Conservation (phyloP, 306 rosid species). For the Cucumis hystrix region DNA sequence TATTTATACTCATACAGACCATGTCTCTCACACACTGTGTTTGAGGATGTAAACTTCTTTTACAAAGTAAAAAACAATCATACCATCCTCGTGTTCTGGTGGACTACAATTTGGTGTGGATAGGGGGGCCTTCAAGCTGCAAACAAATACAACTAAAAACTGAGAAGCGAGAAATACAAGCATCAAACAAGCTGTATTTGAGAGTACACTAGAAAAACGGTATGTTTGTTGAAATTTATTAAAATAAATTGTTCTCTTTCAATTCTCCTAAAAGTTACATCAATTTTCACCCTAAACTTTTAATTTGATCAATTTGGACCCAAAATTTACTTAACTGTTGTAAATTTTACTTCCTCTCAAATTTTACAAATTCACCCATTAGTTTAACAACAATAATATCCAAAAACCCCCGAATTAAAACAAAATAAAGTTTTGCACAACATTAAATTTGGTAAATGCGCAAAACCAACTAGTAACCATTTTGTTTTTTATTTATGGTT, state of each 20-base stretch:
- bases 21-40: not conserved
- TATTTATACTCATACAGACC: not conserved
- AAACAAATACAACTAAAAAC: not conserved
- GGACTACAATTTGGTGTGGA: not conserved
- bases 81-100: not conserved
- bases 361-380: not conserved
- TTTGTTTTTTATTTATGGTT: too few relatives aligned
- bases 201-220: not conserved
- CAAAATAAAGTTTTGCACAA: not conserved
- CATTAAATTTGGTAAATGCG: not conserved
- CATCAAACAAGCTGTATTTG: not conserved
- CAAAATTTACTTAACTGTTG: not conserved
- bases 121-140: not conserved
- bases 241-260: too few relatives aligned
- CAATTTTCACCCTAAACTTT: not conserved
- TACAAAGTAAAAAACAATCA: not conserved
- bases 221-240: too few relatives aligned
- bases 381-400: not conserved
- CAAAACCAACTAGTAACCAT: not conserved
- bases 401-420: not conserved
- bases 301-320: not conserved
- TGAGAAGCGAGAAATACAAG: not conserved
- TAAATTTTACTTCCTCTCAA: not conserved
- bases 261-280: not conserved
- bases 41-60: not conserved